Evolutionary conservation across 129 eudicot species (phyloP).

Genomic region (Heracleum sosnowskyi): DNA sequence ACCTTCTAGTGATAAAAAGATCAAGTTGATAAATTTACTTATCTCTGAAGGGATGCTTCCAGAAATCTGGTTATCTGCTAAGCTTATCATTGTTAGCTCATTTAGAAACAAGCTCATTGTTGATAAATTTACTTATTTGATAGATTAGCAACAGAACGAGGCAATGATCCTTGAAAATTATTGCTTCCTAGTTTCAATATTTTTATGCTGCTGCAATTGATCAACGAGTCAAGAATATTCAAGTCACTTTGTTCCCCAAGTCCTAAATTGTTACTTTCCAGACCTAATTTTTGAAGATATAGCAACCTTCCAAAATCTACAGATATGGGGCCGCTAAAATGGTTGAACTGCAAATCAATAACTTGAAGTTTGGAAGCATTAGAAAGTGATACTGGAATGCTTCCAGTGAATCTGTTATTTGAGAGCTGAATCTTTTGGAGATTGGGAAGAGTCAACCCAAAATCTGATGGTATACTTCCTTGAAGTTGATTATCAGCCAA

Average conservation of each 20-base stretch:
- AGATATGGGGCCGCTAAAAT: not conserved
- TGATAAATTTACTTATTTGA: too few species aligned
- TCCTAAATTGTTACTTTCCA: slow-evolving; percentile 16
- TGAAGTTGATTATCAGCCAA: slow-evolving; percentile 10
- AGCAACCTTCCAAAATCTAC: slow-evolving; percentile 14
- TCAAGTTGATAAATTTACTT: slow-evolving; percentile 18
- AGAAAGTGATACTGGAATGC: slow-evolving; percentile 19
- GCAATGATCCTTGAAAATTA: slow-evolving; percentile 17
- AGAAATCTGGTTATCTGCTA: slow-evolving; percentile 18
- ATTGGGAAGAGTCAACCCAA: not conserved
- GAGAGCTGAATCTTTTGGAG: slow-evolving; percentile 1
- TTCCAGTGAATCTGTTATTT: slow-evolving; percentile 6
- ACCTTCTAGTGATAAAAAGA: slow-evolving; percentile 3
- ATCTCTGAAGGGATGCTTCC: slow-evolving; percentile 36
- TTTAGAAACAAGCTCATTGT: too few species aligned
- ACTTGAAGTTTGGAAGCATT: slow-evolving; percentile 25
- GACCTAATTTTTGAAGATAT: not conserved
- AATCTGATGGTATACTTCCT: slow-evolving; percentile 12
- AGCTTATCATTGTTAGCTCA: slow-evolving; percentile 8
- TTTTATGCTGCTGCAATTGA: slow-evolving; percentile 25
- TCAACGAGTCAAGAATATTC: slow-evolving; percentile 19
- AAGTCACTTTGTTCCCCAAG: slow-evolving; percentile 11
- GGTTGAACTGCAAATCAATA: not conserved
- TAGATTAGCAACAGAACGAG: not conserved
- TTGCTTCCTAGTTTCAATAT: slow-evolving; percentile 11